phyloP scores from a whole-genome alignment of 352 stramenopile species.

The Phytophthora pseudosyringae region DNA sequence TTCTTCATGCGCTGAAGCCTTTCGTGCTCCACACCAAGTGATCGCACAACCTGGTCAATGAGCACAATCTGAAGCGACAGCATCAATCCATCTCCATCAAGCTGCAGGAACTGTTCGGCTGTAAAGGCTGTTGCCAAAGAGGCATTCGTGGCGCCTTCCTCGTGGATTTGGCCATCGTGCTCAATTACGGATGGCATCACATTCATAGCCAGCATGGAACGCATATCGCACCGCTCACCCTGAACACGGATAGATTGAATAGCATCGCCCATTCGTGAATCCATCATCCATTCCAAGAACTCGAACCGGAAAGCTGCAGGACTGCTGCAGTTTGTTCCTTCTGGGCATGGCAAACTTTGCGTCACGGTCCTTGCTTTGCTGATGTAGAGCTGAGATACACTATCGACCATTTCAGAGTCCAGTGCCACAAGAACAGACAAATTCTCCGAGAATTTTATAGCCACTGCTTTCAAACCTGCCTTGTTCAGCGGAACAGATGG shows the following conservation, averaged over 20 bases:
- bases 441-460: conserved; percentile 86
- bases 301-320: conserved; percentile 81
- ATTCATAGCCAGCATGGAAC: conserved; percentile 65
- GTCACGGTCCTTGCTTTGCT: conserved; percentile 78
- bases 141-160: background rate
- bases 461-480: conserved; percentile 60
- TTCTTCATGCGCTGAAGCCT: conserved; percentile 45
- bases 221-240: conserved; percentile 74
- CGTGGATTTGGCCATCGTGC: conserved; percentile 28
- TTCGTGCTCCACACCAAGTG: conserved; percentile 62
- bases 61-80: conserved; percentile 84
- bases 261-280: conserved; percentile 68
- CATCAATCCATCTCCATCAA: conserved; percentile 74
- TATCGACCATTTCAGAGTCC: conserved; percentile 79
- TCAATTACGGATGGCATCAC: conserved; percentile 54
- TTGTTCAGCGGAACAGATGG: conserved; percentile 73
- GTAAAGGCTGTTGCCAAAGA: conserved; percentile 21
- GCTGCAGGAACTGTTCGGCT: conserved; percentile 67
- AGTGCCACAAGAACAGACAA: conserved; percentile 78
- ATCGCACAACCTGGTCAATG: conserved; percentile 78
- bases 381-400: conserved; percentile 75
- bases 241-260: conserved; percentile 73
- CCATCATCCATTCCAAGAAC: conserved; percentile 85
- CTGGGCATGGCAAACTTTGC: conserved; percentile 68
- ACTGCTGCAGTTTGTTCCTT: conserved; percentile 74